Conservation (phyloP, 1,284 basidiomycete genomes). For the Cerrena zonata region DNA sequence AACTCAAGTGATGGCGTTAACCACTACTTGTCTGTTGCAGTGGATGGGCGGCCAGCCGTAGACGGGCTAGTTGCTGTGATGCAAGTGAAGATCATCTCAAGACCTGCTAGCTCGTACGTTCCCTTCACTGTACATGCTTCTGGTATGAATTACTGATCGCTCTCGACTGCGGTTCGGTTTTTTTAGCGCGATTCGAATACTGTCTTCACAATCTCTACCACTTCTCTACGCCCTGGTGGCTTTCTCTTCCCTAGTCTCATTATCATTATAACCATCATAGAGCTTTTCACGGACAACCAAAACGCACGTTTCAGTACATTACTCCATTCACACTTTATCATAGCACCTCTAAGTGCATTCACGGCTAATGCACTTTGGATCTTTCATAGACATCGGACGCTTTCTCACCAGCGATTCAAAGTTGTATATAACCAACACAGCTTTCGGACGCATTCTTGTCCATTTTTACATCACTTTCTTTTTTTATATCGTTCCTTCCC, state of each 20-base stretch:
- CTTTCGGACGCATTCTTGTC: neutral
- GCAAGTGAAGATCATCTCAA: constrained; percentile 60
- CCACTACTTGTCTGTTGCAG: constrained; percentile 61
- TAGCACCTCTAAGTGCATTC: too few species aligned
- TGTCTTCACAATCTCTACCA: neutral
- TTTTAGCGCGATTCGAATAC: constrained; percentile 2
- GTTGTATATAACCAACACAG: neutral
- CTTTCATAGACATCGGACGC: neutral
- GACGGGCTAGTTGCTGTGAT: constrained; percentile 85
- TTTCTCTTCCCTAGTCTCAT: constrained; percentile 2
- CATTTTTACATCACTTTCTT: neutral
- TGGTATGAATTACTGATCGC: neutral
- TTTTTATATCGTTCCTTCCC: too few species aligned
- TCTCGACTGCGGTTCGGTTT: neutral
- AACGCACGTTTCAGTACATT: neutral
- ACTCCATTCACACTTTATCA: neutral
- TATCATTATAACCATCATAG: constrained; percentile 11
- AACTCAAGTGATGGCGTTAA: constrained; percentile 76
- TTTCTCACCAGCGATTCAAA: neutral
- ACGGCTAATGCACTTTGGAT: neutral
- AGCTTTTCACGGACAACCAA: constrained; percentile 2
- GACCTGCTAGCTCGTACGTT: constrained; percentile 30
- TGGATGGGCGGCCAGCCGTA: constrained; percentile 56
- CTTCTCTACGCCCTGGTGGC: constrained; percentile 12
- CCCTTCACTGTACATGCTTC: neutral